These are phyloP conservation scores for Talaromyces pinophilus DNA, from an alignment of 2,329 filamentous ascomycete genomes.

Conservation along the genomic window DNA sequence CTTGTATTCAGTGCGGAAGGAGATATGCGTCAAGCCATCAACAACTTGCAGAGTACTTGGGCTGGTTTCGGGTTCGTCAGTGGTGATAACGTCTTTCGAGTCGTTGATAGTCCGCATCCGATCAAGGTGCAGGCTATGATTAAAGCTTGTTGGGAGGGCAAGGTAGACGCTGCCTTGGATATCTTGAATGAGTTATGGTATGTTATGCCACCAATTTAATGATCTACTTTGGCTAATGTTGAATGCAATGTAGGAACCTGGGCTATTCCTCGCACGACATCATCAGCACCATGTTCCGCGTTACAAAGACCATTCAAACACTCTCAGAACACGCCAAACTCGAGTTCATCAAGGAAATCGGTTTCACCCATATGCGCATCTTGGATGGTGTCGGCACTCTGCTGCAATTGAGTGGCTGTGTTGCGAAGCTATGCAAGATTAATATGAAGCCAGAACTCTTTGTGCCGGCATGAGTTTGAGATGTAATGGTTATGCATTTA, in stretches of 20 bases:
- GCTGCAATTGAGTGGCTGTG: conserved; percentile 87
- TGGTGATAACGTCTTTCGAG: conserved; percentile 95
- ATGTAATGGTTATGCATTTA: conserved; percentile 11
- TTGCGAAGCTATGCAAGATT: conserved; percentile 87
- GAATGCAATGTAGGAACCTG: conserved; percentile 57
- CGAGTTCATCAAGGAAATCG: conserved; percentile 98
- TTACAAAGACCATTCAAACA: conserved; percentile 92
- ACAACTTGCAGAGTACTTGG: conserved; percentile 90
- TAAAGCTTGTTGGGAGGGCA: conserved; percentile 91
- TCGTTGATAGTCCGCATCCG: conserved; percentile 94
- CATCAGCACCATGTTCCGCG: conserved; percentile 98
- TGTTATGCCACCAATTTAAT: neutral
- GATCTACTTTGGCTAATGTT: neutral
- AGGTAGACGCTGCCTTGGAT: conserved; percentile 84
- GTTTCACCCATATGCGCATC: conserved; percentile 98
- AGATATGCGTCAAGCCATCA: conserved; percentile 98
- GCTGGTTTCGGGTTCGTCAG: conserved; percentile 97
- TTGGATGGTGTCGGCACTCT: conserved; percentile 96
- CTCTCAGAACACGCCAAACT: conserved; percentile 93
- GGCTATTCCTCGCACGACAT: conserved; percentile 99
- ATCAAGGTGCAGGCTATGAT: conserved; percentile 99
- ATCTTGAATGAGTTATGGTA: conserved; percentile 83
- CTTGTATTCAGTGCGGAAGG: conserved; percentile 96
- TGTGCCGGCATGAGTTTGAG: conserved; percentile 39
- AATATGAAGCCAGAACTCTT: conserved; percentile 95